phyloP scores from a whole-genome alignment of 2,329 filamentous ascomycete species.

The Lecanicillium sp. region DNA sequence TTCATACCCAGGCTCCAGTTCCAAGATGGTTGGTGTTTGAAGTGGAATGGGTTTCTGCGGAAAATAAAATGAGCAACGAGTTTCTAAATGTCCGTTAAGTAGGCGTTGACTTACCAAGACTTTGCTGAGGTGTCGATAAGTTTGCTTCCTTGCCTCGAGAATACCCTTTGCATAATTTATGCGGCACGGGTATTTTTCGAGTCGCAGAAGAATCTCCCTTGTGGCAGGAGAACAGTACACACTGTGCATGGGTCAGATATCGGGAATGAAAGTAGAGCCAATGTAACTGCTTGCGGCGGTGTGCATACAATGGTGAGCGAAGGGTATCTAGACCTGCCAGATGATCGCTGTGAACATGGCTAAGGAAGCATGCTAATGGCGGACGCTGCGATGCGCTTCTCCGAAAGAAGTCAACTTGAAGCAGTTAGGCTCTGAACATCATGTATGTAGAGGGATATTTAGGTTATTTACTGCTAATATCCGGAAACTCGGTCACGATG shows the following conservation, averaged over 20 bases:
- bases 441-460: neutral
- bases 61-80: neutral
- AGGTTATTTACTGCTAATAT: conserved; percentile 53
- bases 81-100: neutral
- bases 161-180: conserved; percentile 76
- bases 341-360: conserved; percentile 90
- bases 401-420: conserved; percentile 73
- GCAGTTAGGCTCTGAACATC: conserved; percentile 5
- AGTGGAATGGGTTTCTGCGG: conserved; percentile 68
- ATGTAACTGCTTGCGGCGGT: neutral
- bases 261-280: neutral
- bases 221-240: conserved; percentile 88
- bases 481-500: conserved; percentile 66
- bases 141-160: conserved; percentile 64
- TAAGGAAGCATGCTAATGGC: conserved; percentile 79
- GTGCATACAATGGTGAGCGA: conserved; percentile 60
- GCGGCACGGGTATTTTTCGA: conserved; percentile 72
- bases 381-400: conserved; percentile 42
- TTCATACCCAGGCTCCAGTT: conserved; percentile 59
- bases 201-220: conserved; percentile 67
- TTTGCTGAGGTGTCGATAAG: conserved; percentile 67
- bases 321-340: conserved; percentile 71
- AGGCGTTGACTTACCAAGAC: conserved; percentile 47
- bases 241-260: conserved; percentile 21
- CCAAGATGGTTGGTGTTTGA: conserved; percentile 69